phyloP scores from a whole-genome alignment of 2,329 filamentous ascomycete genomes.

The Seiridium cupressi region DNA sequence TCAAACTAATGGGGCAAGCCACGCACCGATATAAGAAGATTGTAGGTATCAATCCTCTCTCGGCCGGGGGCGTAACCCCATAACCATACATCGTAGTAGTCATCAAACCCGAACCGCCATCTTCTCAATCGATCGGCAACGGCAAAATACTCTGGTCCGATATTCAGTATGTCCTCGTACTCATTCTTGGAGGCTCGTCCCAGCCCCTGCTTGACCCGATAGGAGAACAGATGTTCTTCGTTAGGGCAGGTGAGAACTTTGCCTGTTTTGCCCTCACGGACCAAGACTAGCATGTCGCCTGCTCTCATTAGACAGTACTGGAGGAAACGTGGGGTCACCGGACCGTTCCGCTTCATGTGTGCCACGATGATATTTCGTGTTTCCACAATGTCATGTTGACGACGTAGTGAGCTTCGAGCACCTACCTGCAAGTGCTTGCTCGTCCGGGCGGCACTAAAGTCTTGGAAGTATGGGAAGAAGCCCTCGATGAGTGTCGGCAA shows the following conservation, averaged over 20 bases:
- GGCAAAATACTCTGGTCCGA: conserved; percentile 22
- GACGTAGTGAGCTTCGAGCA: conserved; percentile 18
- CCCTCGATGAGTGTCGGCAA: not conserved
- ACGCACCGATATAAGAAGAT: not conserved
- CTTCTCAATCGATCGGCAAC: conserved; percentile 18
- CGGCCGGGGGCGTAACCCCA: conserved; percentile 25
- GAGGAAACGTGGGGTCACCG: not conserved
- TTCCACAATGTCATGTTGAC: conserved; percentile 23
- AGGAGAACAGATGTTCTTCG: no score
- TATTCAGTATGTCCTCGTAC: conserved; percentile 19
- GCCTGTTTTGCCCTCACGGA: not conserved
- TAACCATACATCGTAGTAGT: conserved; percentile 28
- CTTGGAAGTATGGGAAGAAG: not conserved
- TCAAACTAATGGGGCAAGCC: not conserved
- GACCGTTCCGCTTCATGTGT: conserved; percentile 25
- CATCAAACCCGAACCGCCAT: conserved; percentile 25
- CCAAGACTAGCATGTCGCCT: not conserved
- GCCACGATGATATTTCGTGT: conserved; percentile 28
- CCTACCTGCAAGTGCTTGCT: conserved; percentile 21
- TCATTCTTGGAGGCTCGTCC: conserved; percentile 22
- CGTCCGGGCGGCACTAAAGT: conserved; percentile 17
- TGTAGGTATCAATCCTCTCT: not conserved
- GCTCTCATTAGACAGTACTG: not conserved
- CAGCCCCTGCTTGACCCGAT: conserved; percentile 18
- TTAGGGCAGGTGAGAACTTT: no score